Conservation (phyloP, 2,329 filamentous ascomycete genomes). For the Diplodia mutila region DNA sequence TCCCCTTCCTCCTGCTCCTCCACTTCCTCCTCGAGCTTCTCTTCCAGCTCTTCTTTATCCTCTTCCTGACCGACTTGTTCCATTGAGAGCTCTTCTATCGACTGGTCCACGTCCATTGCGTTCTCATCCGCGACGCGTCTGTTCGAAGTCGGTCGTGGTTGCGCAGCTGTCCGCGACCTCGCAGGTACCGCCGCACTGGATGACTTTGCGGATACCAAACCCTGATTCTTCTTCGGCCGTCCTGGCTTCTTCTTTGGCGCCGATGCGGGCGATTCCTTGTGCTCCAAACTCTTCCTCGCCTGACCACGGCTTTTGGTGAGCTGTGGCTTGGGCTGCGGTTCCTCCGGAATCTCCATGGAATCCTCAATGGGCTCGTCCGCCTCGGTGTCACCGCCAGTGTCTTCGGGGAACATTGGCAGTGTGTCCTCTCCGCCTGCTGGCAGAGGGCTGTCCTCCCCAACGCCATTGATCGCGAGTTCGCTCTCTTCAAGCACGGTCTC, state of each 20-base stretch:
- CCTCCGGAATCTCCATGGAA: slow-evolving; percentile 29
- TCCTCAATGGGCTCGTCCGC: slow-evolving; percentile 30
- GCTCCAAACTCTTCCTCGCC: slow-evolving; percentile 35
- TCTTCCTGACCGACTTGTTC: slow-evolving; percentile 19
- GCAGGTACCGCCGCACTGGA: background rate
- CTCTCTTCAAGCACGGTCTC: slow-evolving; percentile 38
- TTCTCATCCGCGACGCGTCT: background rate
- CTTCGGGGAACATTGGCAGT: slow-evolving; percentile 28
- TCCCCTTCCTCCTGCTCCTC: background rate
- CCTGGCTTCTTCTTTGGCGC: slow-evolving; percentile 12
- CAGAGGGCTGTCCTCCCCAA: slow-evolving; percentile 37
- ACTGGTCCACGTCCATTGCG: slow-evolving; percentile 1
- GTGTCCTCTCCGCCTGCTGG: slow-evolving; percentile 38
- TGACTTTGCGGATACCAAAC: slow-evolving; percentile 4
- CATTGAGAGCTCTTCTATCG: slow-evolving; percentile 26
- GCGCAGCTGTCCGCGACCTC: slow-evolving; percentile 6
- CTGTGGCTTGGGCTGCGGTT: slow-evolving; percentile 32
- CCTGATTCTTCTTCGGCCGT: slow-evolving; percentile 19
- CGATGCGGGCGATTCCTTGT: slow-evolving; percentile 30
- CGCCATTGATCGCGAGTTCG: slow-evolving; percentile 28
- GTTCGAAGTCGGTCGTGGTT: background rate
- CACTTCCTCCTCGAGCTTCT: slow-evolving; percentile 10
- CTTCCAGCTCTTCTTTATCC: slow-evolving; percentile 34
- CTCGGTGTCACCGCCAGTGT: slow-evolving; percentile 35
- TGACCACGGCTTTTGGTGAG: slow-evolving; percentile 12